Conservation (phyloP, 2,329 filamentous ascomycete genomes). For the Chaetomiaceae sp. region DNA sequence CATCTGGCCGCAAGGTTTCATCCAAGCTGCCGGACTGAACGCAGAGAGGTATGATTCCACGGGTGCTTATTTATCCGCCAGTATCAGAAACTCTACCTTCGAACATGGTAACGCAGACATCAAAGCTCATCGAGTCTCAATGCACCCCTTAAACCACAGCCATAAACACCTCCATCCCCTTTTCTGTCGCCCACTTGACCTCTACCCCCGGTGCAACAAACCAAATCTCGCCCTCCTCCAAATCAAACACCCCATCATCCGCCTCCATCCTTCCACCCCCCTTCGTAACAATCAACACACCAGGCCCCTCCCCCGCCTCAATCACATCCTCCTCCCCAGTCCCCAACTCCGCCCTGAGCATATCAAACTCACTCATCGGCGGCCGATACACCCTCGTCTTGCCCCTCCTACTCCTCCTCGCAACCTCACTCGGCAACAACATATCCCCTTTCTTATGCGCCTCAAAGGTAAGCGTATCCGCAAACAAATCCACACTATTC, state of each 20-base stretch:
- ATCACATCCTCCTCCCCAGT: constrained; percentile 56
- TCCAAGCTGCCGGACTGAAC: background rate
- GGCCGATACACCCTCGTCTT: constrained; percentile 61
- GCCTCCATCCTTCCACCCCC: constrained; percentile 54
- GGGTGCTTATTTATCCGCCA: too few species aligned
- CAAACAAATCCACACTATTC: constrained; percentile 60
- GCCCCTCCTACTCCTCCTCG: constrained; percentile 49
- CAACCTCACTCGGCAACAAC: constrained; percentile 45
- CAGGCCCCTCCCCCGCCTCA: constrained; percentile 52
- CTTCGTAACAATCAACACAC: constrained; percentile 57
- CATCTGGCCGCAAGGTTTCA: background rate
- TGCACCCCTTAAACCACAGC: constrained; percentile 34
- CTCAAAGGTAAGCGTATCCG: constrained; percentile 57
- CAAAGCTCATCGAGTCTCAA: too few species aligned
- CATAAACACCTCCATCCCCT: constrained; percentile 35
- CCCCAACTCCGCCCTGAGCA: constrained; percentile 56
- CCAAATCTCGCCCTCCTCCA: constrained; percentile 60
- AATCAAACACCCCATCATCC: constrained; percentile 45
- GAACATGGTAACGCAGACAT: too few species aligned
- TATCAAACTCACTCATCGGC: constrained; percentile 67
- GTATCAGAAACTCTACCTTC: too few species aligned
- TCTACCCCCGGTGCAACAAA: constrained; percentile 56
- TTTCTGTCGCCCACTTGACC: constrained; percentile 30
- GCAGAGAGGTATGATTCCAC: background rate
- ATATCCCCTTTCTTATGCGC: constrained; percentile 55